phyloP scores from a whole-genome alignment of 805 yeast genomes.

The Komagataella kurtzmanii region DNA sequence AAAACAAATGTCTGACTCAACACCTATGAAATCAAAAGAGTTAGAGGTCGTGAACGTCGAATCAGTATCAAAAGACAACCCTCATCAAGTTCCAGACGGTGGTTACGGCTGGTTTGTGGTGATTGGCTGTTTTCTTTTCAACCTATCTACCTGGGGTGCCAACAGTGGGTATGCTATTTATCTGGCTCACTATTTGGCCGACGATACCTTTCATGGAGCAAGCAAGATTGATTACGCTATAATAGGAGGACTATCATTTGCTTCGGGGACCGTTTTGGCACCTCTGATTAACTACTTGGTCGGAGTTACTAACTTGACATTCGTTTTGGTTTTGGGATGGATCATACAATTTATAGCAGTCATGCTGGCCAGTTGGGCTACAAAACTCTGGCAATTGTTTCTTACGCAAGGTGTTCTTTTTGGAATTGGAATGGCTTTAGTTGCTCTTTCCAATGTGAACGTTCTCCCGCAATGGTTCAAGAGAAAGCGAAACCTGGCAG shows the following conservation, averaged over 20 bases:
- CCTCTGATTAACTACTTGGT: slow-evolving; percentile 33
- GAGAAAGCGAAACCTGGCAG: slow-evolving; percentile 43
- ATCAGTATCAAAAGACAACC: background rate
- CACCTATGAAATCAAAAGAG: background rate
- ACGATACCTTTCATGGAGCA: slow-evolving; percentile 39
- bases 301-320: slow-evolving; percentile 28
- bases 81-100: slow-evolving; percentile 36
- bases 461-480: slow-evolving; percentile 62
- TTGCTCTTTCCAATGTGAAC: slow-evolving; percentile 45
- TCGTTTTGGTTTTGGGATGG: slow-evolving; percentile 32
- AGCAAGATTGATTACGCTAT: slow-evolving; percentile 45
- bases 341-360: slow-evolving; percentile 37
- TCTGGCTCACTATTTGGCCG: slow-evolving; percentile 39
- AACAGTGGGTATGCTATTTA: slow-evolving; percentile 56
- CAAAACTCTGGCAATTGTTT: slow-evolving; percentile 50
- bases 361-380: slow-evolving; percentile 47
- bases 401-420: slow-evolving; percentile 55
- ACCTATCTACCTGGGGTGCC: slow-evolving; percentile 63
- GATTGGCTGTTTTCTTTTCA: slow-evolving; percentile 32
- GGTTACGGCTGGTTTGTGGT: slow-evolving; percentile 61
- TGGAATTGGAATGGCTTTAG: slow-evolving; percentile 43
- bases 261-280: slow-evolving; percentile 33
- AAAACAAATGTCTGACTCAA: background rate
- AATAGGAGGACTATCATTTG: slow-evolving; percentile 57
- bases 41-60: background rate